A percentile compares a stretch with the other conserved stretches of the same genome.
Evolutionary conservation across 306 rosid genomes (phyloP).

Genomic region (Prinsepia uniflora): DNA sequence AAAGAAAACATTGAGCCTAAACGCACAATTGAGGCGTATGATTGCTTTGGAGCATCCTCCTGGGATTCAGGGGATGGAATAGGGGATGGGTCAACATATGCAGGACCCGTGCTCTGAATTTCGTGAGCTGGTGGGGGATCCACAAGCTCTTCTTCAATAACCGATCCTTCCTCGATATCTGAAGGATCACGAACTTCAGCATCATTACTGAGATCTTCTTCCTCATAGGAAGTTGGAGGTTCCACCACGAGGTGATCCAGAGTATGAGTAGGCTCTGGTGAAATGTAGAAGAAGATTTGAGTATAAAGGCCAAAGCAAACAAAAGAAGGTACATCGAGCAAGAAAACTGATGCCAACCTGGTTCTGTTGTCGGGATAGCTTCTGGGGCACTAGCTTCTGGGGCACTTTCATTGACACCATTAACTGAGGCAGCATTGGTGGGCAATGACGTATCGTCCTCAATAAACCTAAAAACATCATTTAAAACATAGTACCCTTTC

Average conservation of each 20-base stretch:
- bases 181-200: constrained; percentile 70
- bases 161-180: constrained; percentile 60
- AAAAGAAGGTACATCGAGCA: neutral
- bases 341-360: constrained; percentile 53
- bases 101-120: constrained; percentile 39
- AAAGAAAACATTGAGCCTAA: constrained; percentile 16
- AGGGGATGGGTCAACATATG: constrained; percentile 44
- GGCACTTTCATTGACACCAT: constrained; percentile 43
- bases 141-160: constrained; percentile 60
- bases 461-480: constrained; percentile 84
- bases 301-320: constrained; percentile 15
- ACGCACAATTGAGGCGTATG: constrained; percentile 94
- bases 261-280: constrained; percentile 52
- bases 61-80: constrained; percentile 51
- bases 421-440: constrained; percentile 38
- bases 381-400: constrained; percentile 34
- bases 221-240: constrained; percentile 43
- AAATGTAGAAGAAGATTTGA: constrained; percentile 25
- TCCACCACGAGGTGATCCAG: constrained; percentile 56
- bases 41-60: constrained; percentile 69
- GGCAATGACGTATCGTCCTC: constrained; percentile 57
- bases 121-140: constrained; percentile 41
- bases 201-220: constrained; percentile 50
- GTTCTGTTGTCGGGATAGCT: constrained; percentile 41
- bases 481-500: constrained; percentile 85